Percentiles rank a stretch among this genome's conserved stretches.
Evolutionary conservation across 2,329 filamentous ascomycete species (phyloP).

Genomic region (Helotiales sp.): DNA sequence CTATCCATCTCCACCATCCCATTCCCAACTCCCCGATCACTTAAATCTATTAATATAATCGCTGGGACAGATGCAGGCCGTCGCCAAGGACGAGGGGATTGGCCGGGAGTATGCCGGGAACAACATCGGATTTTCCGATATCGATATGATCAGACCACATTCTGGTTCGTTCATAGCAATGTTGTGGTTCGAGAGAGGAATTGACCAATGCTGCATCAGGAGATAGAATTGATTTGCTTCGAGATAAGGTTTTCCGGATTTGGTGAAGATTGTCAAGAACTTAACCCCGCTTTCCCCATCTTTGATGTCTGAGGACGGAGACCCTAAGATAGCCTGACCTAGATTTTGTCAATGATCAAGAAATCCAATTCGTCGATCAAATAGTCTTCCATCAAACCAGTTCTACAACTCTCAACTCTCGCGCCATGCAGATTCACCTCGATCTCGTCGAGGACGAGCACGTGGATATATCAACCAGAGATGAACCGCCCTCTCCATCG

Average conservation of each 20-base stretch:
- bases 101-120: not conserved
- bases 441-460: constrained; percentile 25
- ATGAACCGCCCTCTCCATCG: not conserved
- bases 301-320: not conserved
- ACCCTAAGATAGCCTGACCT: too few relatives aligned
- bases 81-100: not conserved
- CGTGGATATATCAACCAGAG: constrained; percentile 17
- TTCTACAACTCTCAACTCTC: not conserved
- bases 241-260: not conserved
- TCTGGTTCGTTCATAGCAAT: not conserved
- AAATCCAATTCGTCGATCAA: too few relatives aligned
- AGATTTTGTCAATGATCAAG: too few relatives aligned
- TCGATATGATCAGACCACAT: not conserved
- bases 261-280: not conserved
- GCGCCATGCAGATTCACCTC: constrained; percentile 20
- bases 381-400: too few relatives aligned
- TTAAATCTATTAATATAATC: not conserved
- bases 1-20: not conserved
- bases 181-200: not conserved
- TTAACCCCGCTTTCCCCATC: not conserved
- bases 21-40: not conserved
- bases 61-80: not conserved
- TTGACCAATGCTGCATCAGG: not conserved
- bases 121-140: not conserved
- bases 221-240: not conserved